Percentiles rank a stretch among this genome's conserved stretches.
phyloP scores from a whole-genome alignment of 179 eudicot species.

The Silene vulgaris region DNA sequence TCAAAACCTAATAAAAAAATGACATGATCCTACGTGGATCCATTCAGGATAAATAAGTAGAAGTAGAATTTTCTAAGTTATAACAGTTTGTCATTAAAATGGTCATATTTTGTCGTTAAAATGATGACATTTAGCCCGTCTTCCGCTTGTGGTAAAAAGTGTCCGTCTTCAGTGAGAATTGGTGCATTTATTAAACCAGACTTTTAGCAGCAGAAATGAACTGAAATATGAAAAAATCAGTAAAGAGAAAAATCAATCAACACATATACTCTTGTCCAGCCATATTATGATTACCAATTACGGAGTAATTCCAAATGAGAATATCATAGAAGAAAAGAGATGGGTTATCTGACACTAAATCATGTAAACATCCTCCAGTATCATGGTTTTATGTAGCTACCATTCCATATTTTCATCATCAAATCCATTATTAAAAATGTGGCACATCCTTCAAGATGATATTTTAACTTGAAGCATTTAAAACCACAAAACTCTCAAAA shows the following conservation, averaged over 20 bases:
- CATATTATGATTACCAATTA: slow-evolving; percentile 11
- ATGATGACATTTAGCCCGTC: too few species aligned
- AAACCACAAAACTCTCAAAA: neutral
- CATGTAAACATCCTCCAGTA: neutral
- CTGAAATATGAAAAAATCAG: neutral
- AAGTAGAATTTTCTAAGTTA: too few species aligned
- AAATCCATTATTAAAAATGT: neutral
- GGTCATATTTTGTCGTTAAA: too few species aligned
- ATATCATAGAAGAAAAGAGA: slow-evolving; percentile 5
- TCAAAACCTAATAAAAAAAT: too few species aligned
- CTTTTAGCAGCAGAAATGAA: neutral
- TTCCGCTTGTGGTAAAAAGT: too few species aligned
- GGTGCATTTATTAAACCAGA: too few species aligned
- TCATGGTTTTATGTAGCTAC: slow-evolving; percentile 7
- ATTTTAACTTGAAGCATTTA: slow-evolving; percentile 3
- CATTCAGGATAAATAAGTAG: too few species aligned
- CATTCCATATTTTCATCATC: neutral
- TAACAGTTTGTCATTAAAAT: too few species aligned
- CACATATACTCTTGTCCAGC: neutral
- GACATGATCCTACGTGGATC: too few species aligned
- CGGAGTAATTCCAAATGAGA: neutral
- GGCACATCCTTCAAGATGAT: slow-evolving; percentile 12
- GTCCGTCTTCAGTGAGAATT: too few species aligned
- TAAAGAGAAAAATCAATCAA: slow-evolving; percentile 3
- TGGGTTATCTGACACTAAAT: slow-evolving; percentile 8